A percentile compares a stretch with the other conserved stretches of the same genome.
Conservation (phyloP, 768 basidiomycete species). For the Hebeloma cylindrosporum region DNA sequence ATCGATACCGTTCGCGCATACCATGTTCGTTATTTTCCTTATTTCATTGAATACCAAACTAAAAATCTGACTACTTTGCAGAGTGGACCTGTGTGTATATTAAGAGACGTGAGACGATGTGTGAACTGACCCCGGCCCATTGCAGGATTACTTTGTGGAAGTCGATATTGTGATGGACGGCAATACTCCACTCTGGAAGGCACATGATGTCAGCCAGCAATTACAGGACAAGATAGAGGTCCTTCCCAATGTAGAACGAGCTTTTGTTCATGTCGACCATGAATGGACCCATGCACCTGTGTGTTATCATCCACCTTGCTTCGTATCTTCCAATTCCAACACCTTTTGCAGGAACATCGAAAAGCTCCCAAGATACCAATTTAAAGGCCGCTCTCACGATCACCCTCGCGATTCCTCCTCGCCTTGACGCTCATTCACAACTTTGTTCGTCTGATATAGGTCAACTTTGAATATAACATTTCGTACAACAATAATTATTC, state of each 20-base stretch:
- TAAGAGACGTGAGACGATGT: no score
- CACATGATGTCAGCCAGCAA: slow-evolving; percentile 82
- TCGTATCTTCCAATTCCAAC: slow-evolving; percentile 1
- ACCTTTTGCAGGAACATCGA: slow-evolving; percentile 45
- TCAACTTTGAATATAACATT: slow-evolving; percentile 1
- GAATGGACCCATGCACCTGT: slow-evolving; percentile 79
- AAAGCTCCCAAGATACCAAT: slow-evolving; percentile 33
- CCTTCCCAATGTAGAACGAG: slow-evolving; percentile 86
- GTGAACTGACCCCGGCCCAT: slow-evolving; percentile 4
- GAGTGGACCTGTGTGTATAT: slow-evolving; percentile 64
- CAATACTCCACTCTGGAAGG: slow-evolving; percentile 85
- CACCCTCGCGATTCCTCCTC: slow-evolving; percentile 2
- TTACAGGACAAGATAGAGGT: slow-evolving; percentile 88
- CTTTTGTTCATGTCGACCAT: slow-evolving; percentile 95
- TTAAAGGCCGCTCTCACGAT: slow-evolving; percentile 16
- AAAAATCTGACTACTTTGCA: slow-evolving; percentile 26
- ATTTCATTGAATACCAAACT: slow-evolving; percentile 10
- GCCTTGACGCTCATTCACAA: no score
- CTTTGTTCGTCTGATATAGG: slow-evolving; percentile 13
- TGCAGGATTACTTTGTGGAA: slow-evolving; percentile 88
- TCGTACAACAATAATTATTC: slow-evolving; percentile 4
- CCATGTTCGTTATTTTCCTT: slow-evolving; percentile 53
- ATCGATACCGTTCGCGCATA: slow-evolving; percentile 94
- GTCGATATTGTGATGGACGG: slow-evolving; percentile 93
- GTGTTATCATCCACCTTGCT: slow-evolving; percentile 15